Base-by-base conservation (phyloP, 345 rosid species). In the Passiflora organensis region DNA sequence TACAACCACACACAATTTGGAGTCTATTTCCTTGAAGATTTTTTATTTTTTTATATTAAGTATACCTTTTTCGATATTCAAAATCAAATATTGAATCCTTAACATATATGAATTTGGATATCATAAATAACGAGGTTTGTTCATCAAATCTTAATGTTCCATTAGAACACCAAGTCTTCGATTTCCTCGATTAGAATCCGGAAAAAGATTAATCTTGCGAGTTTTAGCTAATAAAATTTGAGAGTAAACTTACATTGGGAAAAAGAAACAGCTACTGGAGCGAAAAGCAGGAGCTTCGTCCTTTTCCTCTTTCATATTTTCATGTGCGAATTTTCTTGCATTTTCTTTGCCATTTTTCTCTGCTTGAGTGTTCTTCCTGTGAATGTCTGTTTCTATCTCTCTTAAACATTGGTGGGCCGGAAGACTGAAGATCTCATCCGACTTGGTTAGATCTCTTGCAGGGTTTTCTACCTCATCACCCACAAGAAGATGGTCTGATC, bases 241-340 rank as follows among this genome's bases (percentile, higher is more conserved):
- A n/a, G n/a, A n/a, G n/a, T n/a, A n/a, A 18, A 66, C 85, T 65
- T 76, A 82, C 93, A 76, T 38, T 22, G 89, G 82, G 63, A 82
- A 79, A 48, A 84, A 58, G 66, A 82, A 80, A 20, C 86, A 76
- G 11, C 43, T 48, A 0, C 51, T 61, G 70, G 71, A 53, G 17
- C 75, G 55, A 32, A 57, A 71, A 2, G 54, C 51, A 9, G 67
- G 59, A 45, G 42, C 62, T 57, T 59, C 53, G 43, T 66, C 36
- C 23, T 39, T 60, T 64, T 68, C 65, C 51, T 19, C 37, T 54
- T 50, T 51, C 57, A 50, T 51, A 32, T 32, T 48, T 66, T 46
- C 32, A n/a, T n/a, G 36, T 9, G 39, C 36, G 39, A 61, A 22
- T 48, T 21, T 42, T 53, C 8, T 41, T 23, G 21, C 8, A 6